Conservation (phyloP, 768 basidiomycete species). For the Strobilomyces echinocephalus region DNA sequence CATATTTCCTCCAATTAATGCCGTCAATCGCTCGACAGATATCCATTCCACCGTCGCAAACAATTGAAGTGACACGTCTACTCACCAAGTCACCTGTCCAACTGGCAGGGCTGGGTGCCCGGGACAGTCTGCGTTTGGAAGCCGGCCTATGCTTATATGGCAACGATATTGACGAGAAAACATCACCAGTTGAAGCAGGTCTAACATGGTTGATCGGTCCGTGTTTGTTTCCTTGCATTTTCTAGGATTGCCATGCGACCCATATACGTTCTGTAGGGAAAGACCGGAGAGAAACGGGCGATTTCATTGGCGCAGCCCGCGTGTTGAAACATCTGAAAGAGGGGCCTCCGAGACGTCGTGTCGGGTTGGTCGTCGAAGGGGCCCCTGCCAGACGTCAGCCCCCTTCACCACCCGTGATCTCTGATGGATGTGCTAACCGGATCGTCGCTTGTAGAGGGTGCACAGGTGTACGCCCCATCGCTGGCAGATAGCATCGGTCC, state of each 20-base stretch:
- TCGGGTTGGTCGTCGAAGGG: constrained; percentile 78
- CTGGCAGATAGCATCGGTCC: constrained; percentile 57
- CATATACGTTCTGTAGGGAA: constrained; percentile 51
- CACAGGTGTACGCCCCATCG: constrained; percentile 60
- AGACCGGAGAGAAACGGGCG: constrained; percentile 62
- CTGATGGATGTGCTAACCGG: background rate
- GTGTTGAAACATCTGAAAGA: constrained; percentile 76
- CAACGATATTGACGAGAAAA: constrained; percentile 84
- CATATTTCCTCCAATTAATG: background rate
- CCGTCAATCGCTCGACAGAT: constrained; percentile 45
- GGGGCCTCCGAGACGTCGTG: constrained; percentile 70
- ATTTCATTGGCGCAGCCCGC: constrained; percentile 74
- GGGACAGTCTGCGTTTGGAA: constrained; percentile 92
- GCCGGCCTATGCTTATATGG: constrained; percentile 98
- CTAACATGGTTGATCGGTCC: constrained; percentile 89
- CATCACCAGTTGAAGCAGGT: constrained; percentile 86
- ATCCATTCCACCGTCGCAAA: constrained; percentile 77
- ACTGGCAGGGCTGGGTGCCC: constrained; percentile 84
- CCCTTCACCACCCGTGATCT: background rate
- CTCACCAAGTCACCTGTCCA: constrained; percentile 65
- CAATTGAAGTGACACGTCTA: constrained; percentile 61
- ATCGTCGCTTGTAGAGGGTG: constrained; percentile 53
- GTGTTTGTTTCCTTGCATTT: constrained; percentile 19
- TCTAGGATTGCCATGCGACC: background rate
- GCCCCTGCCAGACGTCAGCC: constrained; percentile 77